Evolutionary conservation across 2,329 filamentous ascomycete genomes (phyloP), one percentile per base, ranked within the genome.

Genomic region (Elsinoe necatrix): DNA sequence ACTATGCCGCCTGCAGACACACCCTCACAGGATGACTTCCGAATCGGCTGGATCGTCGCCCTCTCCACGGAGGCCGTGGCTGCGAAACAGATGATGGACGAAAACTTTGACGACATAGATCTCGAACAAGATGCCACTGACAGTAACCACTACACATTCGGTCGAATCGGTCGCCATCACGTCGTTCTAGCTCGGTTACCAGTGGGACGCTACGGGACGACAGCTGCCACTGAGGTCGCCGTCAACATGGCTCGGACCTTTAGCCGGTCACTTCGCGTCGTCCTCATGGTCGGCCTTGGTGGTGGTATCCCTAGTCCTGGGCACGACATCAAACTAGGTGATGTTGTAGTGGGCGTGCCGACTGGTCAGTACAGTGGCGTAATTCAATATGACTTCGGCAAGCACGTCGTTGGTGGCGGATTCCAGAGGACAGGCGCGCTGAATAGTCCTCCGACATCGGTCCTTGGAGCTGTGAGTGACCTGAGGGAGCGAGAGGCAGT

Each of bases 291-390:
- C 2, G 64, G 64, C 11, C 63, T 66, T n/a, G 61, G 60, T 1
- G 63, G 63, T 18, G 64, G 63, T 1, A 61, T 64, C n/a, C 60
- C 54, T 2, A 59, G 55, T 41, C 14, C 35, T 14, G 21, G 50
- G 21, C 12, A 6, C 1, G 63, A 65, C 16, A 60, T 66, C 1
- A 57, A 63, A 9, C 63, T 66, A 2, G 64, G 62, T 1, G 64
- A 66, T 37, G 58, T 66, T 4, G 61, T 61, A 1, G 61, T 66
- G n/a, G 64, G 64, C 42, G 43, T 61, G 16, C 64, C 64, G 2
- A 20, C 11, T 1, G 58, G 54, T 0, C 35, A 8, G 3, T 50
- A 48, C 14, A 62, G 63, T 5, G 65, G 64, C 2, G 65, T 67
- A 1, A 39, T 64, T 4, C 63, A 67, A 35, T 65, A 61, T 16